Conservation (phyloP, 331 rosid species). For the Dryas integrifolia region DNA sequence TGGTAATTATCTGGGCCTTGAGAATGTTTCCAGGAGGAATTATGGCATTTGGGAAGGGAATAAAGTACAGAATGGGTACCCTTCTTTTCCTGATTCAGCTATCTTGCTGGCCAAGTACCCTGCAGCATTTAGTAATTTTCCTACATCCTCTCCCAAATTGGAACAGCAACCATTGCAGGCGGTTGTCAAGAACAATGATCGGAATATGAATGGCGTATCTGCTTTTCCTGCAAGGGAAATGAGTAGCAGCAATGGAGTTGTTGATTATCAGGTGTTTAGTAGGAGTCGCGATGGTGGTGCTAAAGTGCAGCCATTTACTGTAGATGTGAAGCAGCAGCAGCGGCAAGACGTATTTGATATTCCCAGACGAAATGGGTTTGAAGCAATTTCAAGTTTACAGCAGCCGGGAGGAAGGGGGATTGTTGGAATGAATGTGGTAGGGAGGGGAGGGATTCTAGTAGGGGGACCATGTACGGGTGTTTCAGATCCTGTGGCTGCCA, state of each 20-base stretch:
- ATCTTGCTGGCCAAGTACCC: constrained; percentile 82
- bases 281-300: constrained; percentile 54
- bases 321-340: constrained; percentile 62
- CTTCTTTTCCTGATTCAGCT: constrained; percentile 75
- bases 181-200: constrained; percentile 44
- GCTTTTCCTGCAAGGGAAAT: constrained; percentile 51
- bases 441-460: constrained; percentile 65
- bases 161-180: constrained; percentile 63
- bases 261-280: constrained; percentile 60
- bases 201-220: constrained; percentile 44
- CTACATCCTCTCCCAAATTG: constrained; percentile 43
- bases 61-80: constrained; percentile 57
- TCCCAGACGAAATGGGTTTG: constrained; percentile 64
- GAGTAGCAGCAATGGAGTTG: constrained; percentile 48
- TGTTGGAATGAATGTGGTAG: constrained; percentile 73
- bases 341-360: constrained; percentile 62
- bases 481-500: constrained; percentile 90
- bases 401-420: constrained; percentile 69
- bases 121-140: constrained; percentile 65
- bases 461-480: constrained; percentile 73
- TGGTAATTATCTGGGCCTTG: constrained; percentile 44
- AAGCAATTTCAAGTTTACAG: constrained; percentile 64
- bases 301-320: constrained; percentile 59
- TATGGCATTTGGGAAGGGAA: constrained; percentile 73
- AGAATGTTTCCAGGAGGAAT: constrained; percentile 57